Conservation (phyloP, 129 eudicot species). For the Glebionis coronaria region DNA sequence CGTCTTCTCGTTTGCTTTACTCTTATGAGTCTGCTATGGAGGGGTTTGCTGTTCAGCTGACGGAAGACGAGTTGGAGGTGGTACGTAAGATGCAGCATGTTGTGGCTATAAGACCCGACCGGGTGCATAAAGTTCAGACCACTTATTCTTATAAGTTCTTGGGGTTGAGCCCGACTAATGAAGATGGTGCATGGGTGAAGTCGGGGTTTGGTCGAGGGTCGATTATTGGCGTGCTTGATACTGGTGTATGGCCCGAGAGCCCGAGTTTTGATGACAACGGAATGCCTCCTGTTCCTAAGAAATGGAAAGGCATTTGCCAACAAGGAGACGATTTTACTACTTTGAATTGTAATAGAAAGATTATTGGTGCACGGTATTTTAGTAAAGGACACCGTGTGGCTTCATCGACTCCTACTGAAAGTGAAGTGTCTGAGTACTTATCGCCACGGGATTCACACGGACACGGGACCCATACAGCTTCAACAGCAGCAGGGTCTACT, state of each 20-base stretch:
- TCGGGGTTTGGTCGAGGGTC: constrained; percentile 76
- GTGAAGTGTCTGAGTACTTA: constrained; percentile 45
- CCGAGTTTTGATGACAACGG: constrained; percentile 77
- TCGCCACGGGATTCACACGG: constrained; percentile 94
- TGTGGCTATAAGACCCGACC: constrained; percentile 69
- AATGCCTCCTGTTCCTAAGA: constrained; percentile 75
- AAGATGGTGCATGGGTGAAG: constrained; percentile 63
- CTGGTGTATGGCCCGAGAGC: constrained; percentile 96
- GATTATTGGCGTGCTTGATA: constrained; percentile 81
- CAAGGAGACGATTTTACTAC: constrained; percentile 56
- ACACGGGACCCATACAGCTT: constrained; percentile 96
- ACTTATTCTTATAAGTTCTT: constrained; percentile 92
- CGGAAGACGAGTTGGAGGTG: constrained; percentile 40
- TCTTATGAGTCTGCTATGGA: constrained; percentile 81
- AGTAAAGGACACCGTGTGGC: constrained; percentile 86
- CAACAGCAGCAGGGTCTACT: constrained; percentile 75
- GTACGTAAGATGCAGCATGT: constrained; percentile 49
- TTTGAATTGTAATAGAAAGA: constrained; percentile 60
- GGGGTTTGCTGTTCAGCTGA: constrained; percentile 81
- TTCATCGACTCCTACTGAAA: constrained; percentile 37
- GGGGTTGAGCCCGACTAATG: constrained; percentile 48
- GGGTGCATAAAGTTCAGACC: constrained; percentile 57
- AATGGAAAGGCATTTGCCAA: constrained; percentile 87
- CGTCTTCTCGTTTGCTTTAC: constrained; percentile 71
- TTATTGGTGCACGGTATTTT: constrained; percentile 83